Evolutionary conservation across 371 early-diverging fungal genomes (phyloP).

Genomic region (Mucor racemosus): DNA sequence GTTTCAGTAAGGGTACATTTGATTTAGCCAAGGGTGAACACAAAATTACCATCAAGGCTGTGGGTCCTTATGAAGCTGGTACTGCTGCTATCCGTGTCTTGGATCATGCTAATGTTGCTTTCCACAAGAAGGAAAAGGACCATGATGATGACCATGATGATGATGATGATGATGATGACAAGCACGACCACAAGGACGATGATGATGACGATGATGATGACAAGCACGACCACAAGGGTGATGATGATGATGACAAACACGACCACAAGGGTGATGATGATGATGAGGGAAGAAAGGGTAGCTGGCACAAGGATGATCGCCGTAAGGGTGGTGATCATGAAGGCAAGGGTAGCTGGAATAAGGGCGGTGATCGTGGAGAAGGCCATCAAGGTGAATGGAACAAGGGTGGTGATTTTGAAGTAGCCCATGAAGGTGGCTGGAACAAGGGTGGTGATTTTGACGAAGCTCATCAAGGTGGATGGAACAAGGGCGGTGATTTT

Average conservation of each 20-base stretch:
- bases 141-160: constrained; percentile 16
- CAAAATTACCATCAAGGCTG: constrained; percentile 50
- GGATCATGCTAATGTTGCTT: constrained; percentile 18
- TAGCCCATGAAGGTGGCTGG: background rate
- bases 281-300: background rate
- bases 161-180: constrained; percentile 15
- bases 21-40: constrained; percentile 44
- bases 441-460: constrained; percentile 2
- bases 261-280: background rate
- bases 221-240: background rate
- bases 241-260: too few relatives aligned
- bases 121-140: constrained; percentile 24
- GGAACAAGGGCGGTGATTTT: background rate
- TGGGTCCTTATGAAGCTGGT: constrained; percentile 50
- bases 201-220: background rate
- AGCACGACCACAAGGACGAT: background rate
- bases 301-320: background rate
- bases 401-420: background rate
- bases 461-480: constrained; percentile 3
- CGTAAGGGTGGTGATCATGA: background rate
- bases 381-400: background rate
- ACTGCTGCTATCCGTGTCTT: constrained; percentile 54
- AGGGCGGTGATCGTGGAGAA: background rate
- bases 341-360: background rate
- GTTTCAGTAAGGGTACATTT: constrained; percentile 50